Evolutionary conservation across 2,329 filamentous ascomycete species (phyloP).

Genomic region (Alternaria tenuissima): DNA sequence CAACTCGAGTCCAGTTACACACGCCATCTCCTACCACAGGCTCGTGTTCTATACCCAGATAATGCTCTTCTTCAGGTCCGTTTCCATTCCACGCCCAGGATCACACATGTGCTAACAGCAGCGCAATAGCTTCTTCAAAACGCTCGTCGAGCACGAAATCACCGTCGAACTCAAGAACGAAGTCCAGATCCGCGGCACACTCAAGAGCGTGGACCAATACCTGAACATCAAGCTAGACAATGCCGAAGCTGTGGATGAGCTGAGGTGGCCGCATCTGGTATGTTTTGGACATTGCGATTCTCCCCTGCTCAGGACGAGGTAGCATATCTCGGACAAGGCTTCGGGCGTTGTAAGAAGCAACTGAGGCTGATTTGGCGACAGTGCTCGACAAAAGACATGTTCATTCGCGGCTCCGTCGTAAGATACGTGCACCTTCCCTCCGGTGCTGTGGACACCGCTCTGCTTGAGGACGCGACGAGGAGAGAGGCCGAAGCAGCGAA

Average conservation of each 20-base stretch:
- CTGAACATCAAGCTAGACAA: conserved; percentile 99
- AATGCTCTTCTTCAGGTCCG: conserved; percentile 64
- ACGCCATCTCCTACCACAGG: background rate
- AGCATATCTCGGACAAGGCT: background rate
- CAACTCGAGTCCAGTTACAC: background rate
- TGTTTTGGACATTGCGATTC: conserved; percentile 11
- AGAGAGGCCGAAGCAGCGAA: conserved; percentile 48
- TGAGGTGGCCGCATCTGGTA: conserved; percentile 93
- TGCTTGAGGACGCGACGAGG: conserved; percentile 83
- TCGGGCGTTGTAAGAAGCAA: background rate
- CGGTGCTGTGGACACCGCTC: conserved; percentile 80
- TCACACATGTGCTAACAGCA: conserved; percentile 6
- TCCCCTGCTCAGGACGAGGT: background rate
- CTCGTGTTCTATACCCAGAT: background rate
- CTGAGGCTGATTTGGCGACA: conserved; percentile 32
- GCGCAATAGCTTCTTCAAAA: conserved; percentile 84
- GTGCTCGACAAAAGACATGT: conserved; percentile 92
- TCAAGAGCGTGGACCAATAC: conserved; percentile 98
- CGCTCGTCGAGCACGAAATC: conserved; percentile 94
- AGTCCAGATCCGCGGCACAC: conserved; percentile 91
- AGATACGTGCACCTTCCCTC: conserved; percentile 90
- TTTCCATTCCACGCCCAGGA: background rate
- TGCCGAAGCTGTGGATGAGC: conserved; percentile 88
- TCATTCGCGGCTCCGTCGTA: conserved; percentile 92
- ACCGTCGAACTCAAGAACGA: conserved; percentile 99